A percentile compares a stretch with the other conserved stretches of the same genome.
Evolutionary conservation across 2,329 filamentous ascomycete genomes (phyloP).

Genomic region (Catunica adiposa): DNA sequence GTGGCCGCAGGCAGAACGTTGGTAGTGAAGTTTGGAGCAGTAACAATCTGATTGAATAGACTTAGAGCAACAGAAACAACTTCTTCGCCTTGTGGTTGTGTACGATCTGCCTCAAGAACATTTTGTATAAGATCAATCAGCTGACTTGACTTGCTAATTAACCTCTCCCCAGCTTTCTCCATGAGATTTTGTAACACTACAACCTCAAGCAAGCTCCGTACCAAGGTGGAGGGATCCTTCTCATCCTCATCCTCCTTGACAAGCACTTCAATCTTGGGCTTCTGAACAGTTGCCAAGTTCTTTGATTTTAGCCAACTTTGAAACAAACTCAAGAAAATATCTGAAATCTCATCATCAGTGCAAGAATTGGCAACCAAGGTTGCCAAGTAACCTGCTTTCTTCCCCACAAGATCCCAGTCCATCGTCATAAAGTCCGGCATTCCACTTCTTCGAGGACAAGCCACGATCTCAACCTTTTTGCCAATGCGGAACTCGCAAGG

Average conservation of each 20-base stretch:
- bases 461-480: slow-evolving; percentile 31
- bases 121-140: slow-evolving; percentile 47
- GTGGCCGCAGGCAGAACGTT: slow-evolving; percentile 27
- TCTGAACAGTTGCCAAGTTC: slow-evolving; percentile 17
- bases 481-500: slow-evolving; percentile 38
- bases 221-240: slow-evolving; percentile 21
- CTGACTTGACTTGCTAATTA: slow-evolving; percentile 47
- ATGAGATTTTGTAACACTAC: slow-evolving; percentile 51
- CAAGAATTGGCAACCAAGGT: slow-evolving; percentile 32
- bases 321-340: slow-evolving; percentile 44
- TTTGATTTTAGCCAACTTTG: slow-evolving; percentile 35
- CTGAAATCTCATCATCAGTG: slow-evolving; percentile 39
- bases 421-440: slow-evolving; percentile 18
- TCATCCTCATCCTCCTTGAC: slow-evolving; percentile 19
- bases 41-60: slow-evolving; percentile 43
- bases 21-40: slow-evolving; percentile 38
- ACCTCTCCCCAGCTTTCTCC: slow-evolving; percentile 42
- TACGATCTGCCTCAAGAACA: slow-evolving; percentile 34
- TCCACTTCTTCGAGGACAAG: slow-evolving; percentile 16
- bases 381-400: slow-evolving; percentile 32
- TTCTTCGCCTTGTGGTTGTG: slow-evolving; percentile 29
- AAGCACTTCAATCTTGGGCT: slow-evolving; percentile 19
- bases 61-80: slow-evolving; percentile 39
- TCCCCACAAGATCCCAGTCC: slow-evolving; percentile 30
- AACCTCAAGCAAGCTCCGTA: slow-evolving; percentile 37